Percentiles rank a stretch among this genome's conserved stretches.
These are phyloP conservation scores for Exophiala xenobiotica DNA, from an alignment of 2,329 filamentous ascomycete genomes.

Conservation along the genomic window DNA sequence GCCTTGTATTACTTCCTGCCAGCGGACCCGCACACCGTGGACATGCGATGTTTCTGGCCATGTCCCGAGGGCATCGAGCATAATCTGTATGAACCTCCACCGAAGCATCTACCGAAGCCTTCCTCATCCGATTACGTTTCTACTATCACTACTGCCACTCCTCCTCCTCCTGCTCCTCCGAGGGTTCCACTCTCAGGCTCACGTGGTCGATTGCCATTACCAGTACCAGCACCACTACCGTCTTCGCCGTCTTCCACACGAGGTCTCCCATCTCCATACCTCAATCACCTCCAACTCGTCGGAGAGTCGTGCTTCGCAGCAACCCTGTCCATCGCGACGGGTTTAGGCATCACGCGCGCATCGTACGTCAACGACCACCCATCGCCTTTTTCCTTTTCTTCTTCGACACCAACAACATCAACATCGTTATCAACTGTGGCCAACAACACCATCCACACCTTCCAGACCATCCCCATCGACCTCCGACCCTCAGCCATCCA, in stretches of 20 bases:
- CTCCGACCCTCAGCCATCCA: slow-evolving; percentile 19
- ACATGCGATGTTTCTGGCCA: slow-evolving; percentile 18
- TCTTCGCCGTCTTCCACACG: neutral
- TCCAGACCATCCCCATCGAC: slow-evolving; percentile 16
- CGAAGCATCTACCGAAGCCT: neutral
- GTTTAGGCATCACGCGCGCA: slow-evolving; percentile 16
- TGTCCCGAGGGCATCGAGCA: slow-evolving; percentile 7
- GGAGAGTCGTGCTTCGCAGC: slow-evolving; percentile 25
- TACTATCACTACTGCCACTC: neutral
- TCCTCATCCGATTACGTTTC: neutral
- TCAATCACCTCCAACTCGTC: slow-evolving; percentile 21
- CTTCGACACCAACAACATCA: too few relatives aligned
- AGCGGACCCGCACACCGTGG: slow-evolving; percentile 7
- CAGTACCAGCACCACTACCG: neutral
- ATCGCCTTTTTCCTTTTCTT: slow-evolving; percentile 20
- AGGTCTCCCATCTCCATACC: slow-evolving; percentile 19
- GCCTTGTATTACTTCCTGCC: slow-evolving; percentile 20
- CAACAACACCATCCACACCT: too few relatives aligned
- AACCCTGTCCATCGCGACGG: slow-evolving; percentile 19
- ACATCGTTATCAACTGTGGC: too few relatives aligned
- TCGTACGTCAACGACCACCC: slow-evolving; percentile 26
- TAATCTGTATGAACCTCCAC: slow-evolving; percentile 18
- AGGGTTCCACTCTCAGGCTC: neutral
- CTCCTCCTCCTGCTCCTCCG: neutral
- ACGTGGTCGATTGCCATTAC: too few relatives aligned